Evolutionary conservation across 2,329 filamentous ascomycete species (phyloP), one percentile per base, ranked within the genome.

Genomic region (Metarhizium guizhouense): DNA sequence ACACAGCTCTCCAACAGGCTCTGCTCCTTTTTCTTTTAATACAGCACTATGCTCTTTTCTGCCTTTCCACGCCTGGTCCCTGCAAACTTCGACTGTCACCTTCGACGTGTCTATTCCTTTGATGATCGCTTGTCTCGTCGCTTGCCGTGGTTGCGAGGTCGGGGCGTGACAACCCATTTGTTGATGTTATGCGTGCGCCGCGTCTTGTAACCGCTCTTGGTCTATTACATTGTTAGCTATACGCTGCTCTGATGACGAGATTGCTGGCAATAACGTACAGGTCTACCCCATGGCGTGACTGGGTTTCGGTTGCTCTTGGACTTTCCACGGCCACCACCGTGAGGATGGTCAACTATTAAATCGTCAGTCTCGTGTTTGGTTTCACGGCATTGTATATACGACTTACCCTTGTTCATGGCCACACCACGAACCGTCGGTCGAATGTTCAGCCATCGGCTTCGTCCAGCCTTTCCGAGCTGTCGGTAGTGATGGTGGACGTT

Each of bases 321-420:
- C 77, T 99, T 99, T 77, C 94, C 94, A 80, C 95, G 85, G 74
- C 94, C 94, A 88, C 94, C 94, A 82, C 94, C 94, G 72, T 99
- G 94, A 67, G 94, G 94, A 80, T 99, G 94, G 68, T 99, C 94
- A 65, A 85, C 88, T 84, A 65, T 48, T 58, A 52, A 34, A 29
- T 51, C 38, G 36, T 58, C 45, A 54, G 56, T 25, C 42, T 13
- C 11, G n/a, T 10, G 6, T 38, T 25, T 3, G 13, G 10, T 55
- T 30, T 48, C 14, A 14, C 43, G 47, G 14, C 32, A 8, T 10
- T 10, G 3, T 38, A 11, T 56, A 51, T 30, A 43, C n/a, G 47
- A 29, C 81, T 68, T 75, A 90, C 88, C 84, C 71, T 93, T 91
- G 78, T 99, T 99, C 95, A 99, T 99, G 60, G 95, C 94, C 65